Base-by-base conservation (phyloP, 2,329 filamentous ascomycete species). In the Cercospora sp. region DNA sequence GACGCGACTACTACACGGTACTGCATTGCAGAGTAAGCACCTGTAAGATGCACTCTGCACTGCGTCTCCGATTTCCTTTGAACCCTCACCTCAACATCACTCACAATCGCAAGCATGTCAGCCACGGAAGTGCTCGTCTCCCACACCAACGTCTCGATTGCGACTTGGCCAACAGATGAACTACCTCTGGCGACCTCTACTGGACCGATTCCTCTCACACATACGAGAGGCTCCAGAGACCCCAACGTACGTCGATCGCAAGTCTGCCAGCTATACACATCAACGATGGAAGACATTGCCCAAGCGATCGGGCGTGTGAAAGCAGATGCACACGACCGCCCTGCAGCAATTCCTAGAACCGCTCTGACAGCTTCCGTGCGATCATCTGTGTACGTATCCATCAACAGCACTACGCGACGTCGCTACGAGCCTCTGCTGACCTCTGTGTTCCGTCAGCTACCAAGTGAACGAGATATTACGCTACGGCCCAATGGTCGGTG, bases 1-100 rank as follows among this genome's bases (percentile, higher is more conserved):
- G 45, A 63, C 42, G 60, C 60, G 60, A 63, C 60, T 42, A 63
- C 26, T 5, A 63, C 60, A 63, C 60, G 60, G 39, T 33, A 10
- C 8, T 63, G 60, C 39, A 51, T 53, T 18, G 18, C 39, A 39
- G 31, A 60, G 31, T 13, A 57, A 57, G 51, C 51, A 57, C 28
- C 28, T 30, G 12, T 18, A 28, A 16, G 23, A 23, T 57, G 51
- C 51, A 16, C 51, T n/a, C 23, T 57, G 26, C 53, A 28, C 45
- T 51, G 45, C 45, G 9, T 51, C 18, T 51, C 18, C 5, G 45
- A 23, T 12, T 23, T 3, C 45, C 18, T 51, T 12, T 39, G 36
- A 13, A 51, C 45, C 18, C 9, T 51, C 45, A 51, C 45, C 18
- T 51, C 16, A 10, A 51, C 20, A 51, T 12, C 5, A 51, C 9